A percentile compares a stretch with the other conserved stretches of the same genome.
Evolutionary conservation across 495 filamentous ascomycete genomes (phyloP).

Genomic region (Oidiodendron maius): DNA sequence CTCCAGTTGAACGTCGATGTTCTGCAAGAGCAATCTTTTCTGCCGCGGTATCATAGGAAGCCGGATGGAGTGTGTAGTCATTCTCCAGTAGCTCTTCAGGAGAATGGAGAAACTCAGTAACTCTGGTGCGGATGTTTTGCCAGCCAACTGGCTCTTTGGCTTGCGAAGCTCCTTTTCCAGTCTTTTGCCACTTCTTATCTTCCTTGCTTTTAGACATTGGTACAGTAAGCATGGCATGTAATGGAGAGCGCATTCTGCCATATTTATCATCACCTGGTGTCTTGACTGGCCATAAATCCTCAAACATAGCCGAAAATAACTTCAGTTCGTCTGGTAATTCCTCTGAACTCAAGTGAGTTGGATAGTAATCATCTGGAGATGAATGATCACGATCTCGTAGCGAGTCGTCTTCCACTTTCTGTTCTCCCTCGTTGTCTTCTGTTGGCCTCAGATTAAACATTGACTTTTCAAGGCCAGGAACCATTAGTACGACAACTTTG

Average conservation of each 20-base stretch:
- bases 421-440: background rate
- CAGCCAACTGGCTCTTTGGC: slow-evolving; percentile 53
- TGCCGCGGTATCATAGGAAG: slow-evolving; percentile 40
- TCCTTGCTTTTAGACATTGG: slow-evolving; percentile 59
- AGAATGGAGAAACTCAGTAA: slow-evolving; percentile 69
- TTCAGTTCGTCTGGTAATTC: slow-evolving; percentile 57
- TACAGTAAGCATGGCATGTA: slow-evolving; percentile 71
- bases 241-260: slow-evolving; percentile 73
- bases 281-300: slow-evolving; percentile 81
- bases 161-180: slow-evolving; percentile 47
- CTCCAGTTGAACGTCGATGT: slow-evolving; percentile 30
- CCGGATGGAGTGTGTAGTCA: slow-evolving; percentile 76
- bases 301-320: slow-evolving; percentile 75
- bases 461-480: slow-evolving; percentile 80
- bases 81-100: slow-evolving; percentile 72
- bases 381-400: slow-evolving; percentile 18
- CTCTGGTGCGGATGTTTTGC: slow-evolving; percentile 64
- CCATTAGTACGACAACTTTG: slow-evolving; percentile 89
- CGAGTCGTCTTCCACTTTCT: background rate
- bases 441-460: slow-evolving; percentile 55
- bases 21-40: slow-evolving; percentile 41
- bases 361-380: slow-evolving; percentile 66
- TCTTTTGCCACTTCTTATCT: slow-evolving; percentile 35
- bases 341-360: slow-evolving; percentile 53
- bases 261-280: slow-evolving; percentile 79